These are phyloP conservation scores for Trametes cubensis DNA, from an alignment of 768 basidiomycete species.

Conservation along the genomic window DNA sequence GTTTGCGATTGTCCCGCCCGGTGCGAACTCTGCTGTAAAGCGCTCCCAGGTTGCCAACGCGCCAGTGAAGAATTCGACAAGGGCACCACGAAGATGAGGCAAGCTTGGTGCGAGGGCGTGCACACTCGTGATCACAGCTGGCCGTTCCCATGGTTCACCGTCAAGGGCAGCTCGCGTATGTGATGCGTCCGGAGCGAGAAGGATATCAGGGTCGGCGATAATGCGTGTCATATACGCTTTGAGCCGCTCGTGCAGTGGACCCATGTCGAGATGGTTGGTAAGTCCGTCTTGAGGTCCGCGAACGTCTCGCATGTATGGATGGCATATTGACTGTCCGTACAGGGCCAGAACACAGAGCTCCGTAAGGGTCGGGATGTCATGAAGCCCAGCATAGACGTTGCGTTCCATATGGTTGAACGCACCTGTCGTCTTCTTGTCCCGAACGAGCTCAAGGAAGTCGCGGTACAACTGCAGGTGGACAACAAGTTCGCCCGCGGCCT, in stretches of 20 bases:
- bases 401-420: constrained; percentile 40
- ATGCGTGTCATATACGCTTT: constrained; percentile 21
- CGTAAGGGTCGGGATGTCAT: constrained; percentile 24
- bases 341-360: constrained; percentile 26
- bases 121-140: constrained; percentile 21
- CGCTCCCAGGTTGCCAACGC: constrained; percentile 27
- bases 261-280: constrained; percentile 24
- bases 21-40: constrained; percentile 35
- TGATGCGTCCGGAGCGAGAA: constrained; percentile 21
- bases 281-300: constrained; percentile 2
- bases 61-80: constrained; percentile 29
- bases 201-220: constrained; percentile 27
- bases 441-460: constrained; percentile 33
- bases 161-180: constrained; percentile 21
- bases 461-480: constrained; percentile 29
- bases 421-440: constrained; percentile 34
- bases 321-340: constrained; percentile 19
- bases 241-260: constrained; percentile 23
- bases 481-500: constrained; percentile 34
- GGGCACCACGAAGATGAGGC: constrained; percentile 16
- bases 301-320: constrained; percentile 25
- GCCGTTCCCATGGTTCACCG: constrained; percentile 15
- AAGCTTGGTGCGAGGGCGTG: constrained; percentile 9
- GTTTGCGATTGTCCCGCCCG: constrained; percentile 23
- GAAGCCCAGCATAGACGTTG: constrained; percentile 21